phyloP scores from a whole-genome alignment of 257 asterid species.

The Solanum rostratum region DNA sequence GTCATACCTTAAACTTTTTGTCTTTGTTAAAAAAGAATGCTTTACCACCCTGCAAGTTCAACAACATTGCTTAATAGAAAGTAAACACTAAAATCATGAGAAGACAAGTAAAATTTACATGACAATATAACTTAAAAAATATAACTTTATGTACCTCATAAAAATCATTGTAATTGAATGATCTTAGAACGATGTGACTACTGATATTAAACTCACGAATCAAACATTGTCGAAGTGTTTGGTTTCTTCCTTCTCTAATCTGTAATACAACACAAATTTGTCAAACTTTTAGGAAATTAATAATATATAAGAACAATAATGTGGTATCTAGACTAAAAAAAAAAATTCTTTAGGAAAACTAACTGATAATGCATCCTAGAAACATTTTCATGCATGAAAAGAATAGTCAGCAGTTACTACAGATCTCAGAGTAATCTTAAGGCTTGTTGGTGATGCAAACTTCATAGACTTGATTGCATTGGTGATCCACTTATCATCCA shows the following conservation, averaged over 20 bases:
- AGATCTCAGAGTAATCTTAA: conserved; percentile 5
- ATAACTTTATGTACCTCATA: not conserved
- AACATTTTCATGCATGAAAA: not conserved
- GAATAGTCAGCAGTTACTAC: not conserved
- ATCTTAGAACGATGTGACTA: not conserved
- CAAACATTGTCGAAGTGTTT: not conserved
- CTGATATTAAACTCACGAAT: not conserved
- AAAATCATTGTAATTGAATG: not conserved
- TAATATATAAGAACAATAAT: not conserved
- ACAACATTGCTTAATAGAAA: not conserved
- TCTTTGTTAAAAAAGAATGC: not conserved
- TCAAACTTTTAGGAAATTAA: not conserved
- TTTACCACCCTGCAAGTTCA: conserved; percentile 7
- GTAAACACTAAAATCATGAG: not conserved
- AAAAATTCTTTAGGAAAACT: not conserved
- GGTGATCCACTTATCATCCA: conserved; percentile 3
- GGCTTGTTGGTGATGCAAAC: conserved; percentile 13
- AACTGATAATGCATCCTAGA: not conserved
- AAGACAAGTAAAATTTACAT: not conserved
- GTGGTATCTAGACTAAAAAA: too few species aligned
- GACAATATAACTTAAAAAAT: not conserved
- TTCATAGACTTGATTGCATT: conserved; percentile 3
- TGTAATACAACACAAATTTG: not conserved
- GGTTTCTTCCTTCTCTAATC: conserved; percentile 7
- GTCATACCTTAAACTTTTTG: conserved; percentile 1